phyloP scores from a whole-genome alignment of 306 rosid species.

The Cicer chorassanicum region DNA sequence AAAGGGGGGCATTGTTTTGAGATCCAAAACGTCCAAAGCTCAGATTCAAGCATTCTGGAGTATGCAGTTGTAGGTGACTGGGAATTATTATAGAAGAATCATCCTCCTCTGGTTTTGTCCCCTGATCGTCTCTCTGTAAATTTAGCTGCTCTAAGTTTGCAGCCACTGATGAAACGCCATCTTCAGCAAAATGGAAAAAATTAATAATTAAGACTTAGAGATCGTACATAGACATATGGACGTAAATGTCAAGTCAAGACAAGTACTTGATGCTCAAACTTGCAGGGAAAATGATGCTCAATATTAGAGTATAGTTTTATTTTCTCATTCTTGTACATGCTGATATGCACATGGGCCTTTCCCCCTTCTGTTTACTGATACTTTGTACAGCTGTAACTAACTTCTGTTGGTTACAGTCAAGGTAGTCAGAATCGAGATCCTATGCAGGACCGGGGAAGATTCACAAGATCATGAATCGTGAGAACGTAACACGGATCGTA shows the following conservation, averaged over 20 bases:
- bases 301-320: too few species aligned
- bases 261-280: slow-evolving; percentile 11
- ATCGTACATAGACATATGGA: slow-evolving; percentile 10
- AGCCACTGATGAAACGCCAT: slow-evolving; percentile 63
- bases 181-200: slow-evolving; percentile 59
- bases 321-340: too few species aligned
- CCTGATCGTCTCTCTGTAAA: slow-evolving; percentile 67
- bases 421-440: too few species aligned
- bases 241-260: background rate
- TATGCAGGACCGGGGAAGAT: too few species aligned
- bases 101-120: slow-evolving; percentile 68
- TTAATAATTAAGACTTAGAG: background rate
- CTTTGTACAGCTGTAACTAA: too few species aligned
- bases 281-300: too few species aligned
- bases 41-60: slow-evolving; percentile 89
- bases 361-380: too few species aligned
- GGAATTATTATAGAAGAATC: slow-evolving; percentile 87
- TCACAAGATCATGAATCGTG: too few species aligned
- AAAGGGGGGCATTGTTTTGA: slow-evolving; percentile 52
- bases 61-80: slow-evolving; percentile 86
- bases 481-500: too few species aligned
- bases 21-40: slow-evolving; percentile 99
- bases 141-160: slow-evolving; percentile 75
- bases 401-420: too few species aligned
- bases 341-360: too few species aligned